phyloP scores from a whole-genome alignment of 2,329 filamentous ascomycete genomes.

The Microascus cirrosus region DNA sequence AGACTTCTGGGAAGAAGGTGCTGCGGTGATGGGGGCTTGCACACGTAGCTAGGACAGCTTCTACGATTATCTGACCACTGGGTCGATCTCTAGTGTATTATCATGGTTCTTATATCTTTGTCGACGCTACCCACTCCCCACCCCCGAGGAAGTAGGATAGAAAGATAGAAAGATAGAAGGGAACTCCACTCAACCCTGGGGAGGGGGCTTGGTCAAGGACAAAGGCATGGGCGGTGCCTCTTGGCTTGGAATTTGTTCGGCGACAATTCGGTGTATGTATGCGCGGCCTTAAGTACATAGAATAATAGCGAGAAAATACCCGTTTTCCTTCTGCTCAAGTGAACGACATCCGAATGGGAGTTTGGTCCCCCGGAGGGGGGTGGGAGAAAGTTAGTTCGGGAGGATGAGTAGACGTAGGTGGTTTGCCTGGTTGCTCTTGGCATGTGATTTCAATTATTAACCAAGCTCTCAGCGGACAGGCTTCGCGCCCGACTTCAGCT shows the following conservation, averaged over 20 bases:
- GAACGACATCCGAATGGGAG: background rate
- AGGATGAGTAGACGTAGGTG: background rate
- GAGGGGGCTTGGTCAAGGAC: background rate
- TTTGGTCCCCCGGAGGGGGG: background rate
- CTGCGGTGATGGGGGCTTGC: background rate
- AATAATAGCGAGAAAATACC: background rate
- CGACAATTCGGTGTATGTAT: background rate
- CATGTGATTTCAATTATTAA: background rate
- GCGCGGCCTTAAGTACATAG: background rate
- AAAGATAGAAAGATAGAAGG: background rate
- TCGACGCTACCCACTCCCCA: background rate
- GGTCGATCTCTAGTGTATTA: background rate
- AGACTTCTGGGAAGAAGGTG: background rate
- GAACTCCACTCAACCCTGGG: slow-evolving; percentile 2
- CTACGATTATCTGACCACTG: too few relatives aligned
- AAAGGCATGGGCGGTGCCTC: background rate
- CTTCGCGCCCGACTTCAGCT: background rate
- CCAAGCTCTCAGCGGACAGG: background rate
- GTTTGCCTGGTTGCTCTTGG: background rate
- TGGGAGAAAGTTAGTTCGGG: background rate
- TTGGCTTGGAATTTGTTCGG: background rate
- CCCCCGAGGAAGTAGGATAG: background rate
- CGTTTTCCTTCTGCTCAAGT: background rate
- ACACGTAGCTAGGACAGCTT: too few relatives aligned
- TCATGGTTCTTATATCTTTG: background rate